Percentiles rank a stretch among this genome's conserved stretches.
These are phyloP conservation scores for Pseudogymnoascus pannorum DNA, from an alignment of 2,329 filamentous ascomycete genomes.

Conservation along the genomic window DNA sequence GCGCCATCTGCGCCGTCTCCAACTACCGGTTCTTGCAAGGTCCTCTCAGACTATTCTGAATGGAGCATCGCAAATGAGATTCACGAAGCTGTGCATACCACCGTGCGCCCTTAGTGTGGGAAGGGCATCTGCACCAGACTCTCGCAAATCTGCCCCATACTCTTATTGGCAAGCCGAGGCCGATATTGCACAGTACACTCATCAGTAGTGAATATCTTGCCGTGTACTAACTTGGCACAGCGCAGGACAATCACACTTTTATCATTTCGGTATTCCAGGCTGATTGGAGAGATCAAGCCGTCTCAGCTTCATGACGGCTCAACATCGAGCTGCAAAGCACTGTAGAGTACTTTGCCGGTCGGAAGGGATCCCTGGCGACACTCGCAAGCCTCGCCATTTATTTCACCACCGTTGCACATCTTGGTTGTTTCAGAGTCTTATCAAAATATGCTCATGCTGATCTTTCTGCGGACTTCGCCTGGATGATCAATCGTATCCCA, in stretches of 20 bases:
- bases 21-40: conserved; percentile 9
- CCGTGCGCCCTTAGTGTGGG: not conserved
- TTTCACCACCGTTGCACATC: conserved; percentile 6
- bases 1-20: not conserved
- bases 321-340: not conserved
- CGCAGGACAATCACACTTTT: not conserved
- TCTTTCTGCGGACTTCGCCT: not conserved
- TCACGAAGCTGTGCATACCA: conserved; percentile 4
- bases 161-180: conserved; percentile 7
- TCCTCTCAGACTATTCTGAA: conserved; percentile 2
- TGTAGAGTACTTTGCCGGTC: not conserved
- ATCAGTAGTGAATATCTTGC: conserved; percentile 5
- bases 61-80: conserved; percentile 6
- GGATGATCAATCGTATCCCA: not conserved
- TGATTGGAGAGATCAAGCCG: not conserved
- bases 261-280: conserved; percentile 5
- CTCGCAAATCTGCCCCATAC: conserved; percentile 3
- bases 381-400: conserved; percentile 4
- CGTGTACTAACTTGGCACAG: conserved; percentile 4
- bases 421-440: conserved; percentile 5
- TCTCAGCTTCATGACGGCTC: conserved; percentile 3
- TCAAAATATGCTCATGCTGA: conserved; percentile 8
- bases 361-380: not conserved
- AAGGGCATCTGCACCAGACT: not conserved
- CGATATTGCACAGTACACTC: not conserved